Percentiles rank a stretch among this genome's conserved stretches.
Conservation (phyloP, 345 rosid genomes). For the Toxicodendron radicans region DNA sequence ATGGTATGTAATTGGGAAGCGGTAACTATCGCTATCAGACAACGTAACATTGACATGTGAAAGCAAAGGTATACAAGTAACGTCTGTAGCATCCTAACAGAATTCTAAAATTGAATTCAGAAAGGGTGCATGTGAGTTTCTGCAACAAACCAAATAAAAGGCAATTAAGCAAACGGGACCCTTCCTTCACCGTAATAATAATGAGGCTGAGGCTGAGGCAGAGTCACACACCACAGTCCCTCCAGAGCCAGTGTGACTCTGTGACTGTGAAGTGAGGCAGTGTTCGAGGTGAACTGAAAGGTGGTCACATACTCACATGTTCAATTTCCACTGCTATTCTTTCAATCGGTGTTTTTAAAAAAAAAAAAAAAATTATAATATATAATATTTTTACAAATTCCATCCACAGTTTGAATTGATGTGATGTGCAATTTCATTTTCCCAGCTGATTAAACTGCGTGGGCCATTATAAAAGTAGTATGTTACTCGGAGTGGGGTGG, state of each 20-base stretch:
- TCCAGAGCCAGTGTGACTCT: neutral
- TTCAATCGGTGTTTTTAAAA: too few relatives aligned
- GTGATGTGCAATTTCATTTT: too few relatives aligned
- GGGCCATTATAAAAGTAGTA: neutral
- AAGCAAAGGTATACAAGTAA: neutral
- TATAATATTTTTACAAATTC: too few relatives aligned
- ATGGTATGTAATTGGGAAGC: too few relatives aligned
- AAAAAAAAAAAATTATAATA: too few relatives aligned
- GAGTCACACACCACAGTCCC: neutral
- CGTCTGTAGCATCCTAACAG: neutral
- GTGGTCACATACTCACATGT: neutral
- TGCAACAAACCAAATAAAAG: neutral
- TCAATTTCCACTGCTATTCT: too few relatives aligned
- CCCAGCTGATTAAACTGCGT: neutral
- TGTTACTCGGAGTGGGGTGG: neutral
- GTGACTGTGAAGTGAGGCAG: too few relatives aligned
- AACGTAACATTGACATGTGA: neutral
- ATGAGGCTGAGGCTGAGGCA: neutral
- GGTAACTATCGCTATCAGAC: too few relatives aligned
- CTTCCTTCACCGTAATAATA: slow-evolving; percentile 9
- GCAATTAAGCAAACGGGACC: slow-evolving; percentile 13
- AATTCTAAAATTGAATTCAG: too few relatives aligned
- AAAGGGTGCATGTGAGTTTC: slow-evolving; percentile 5
- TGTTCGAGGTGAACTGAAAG: neutral
- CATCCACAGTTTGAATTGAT: too few relatives aligned